These are phyloP conservation scores for Decorospora gaudefroyi DNA, from an alignment of 2,329 filamentous ascomycete species.

Conservation along the genomic window DNA sequence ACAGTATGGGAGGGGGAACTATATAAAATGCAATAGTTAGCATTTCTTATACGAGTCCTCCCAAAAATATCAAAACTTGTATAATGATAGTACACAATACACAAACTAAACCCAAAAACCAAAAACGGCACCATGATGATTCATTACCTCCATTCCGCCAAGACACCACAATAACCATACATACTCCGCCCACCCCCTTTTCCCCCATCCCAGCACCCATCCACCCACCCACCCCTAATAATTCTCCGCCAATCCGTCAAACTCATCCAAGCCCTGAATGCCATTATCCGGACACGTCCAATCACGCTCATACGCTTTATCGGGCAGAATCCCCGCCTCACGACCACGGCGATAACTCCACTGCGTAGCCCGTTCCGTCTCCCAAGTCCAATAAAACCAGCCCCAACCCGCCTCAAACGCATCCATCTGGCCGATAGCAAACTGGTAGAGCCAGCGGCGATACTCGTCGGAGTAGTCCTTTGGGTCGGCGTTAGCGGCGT, in stretches of 20 bases:
- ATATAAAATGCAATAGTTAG: no score
- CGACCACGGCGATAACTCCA: constrained; percentile 91
- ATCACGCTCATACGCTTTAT: constrained; percentile 49
- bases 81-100: no score
- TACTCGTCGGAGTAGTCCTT: constrained; percentile 71
- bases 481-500: constrained; percentile 73
- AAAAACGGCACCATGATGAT: no score
- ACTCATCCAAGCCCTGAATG: constrained; percentile 46
- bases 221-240: constrained; percentile 35
- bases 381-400: constrained; percentile 99
- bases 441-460: constrained; percentile 83
- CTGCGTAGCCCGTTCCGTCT: constrained; percentile 81
- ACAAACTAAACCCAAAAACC: no score
- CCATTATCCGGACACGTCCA: constrained; percentile 49
- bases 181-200: no score
- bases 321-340: constrained; percentile 76
- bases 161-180: no score
- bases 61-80: no score
- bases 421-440: constrained; percentile 95
- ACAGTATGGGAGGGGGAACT: no score
- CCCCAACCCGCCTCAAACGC: constrained; percentile 92
- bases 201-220: neutral
- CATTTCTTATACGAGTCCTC: no score
- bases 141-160: no score
- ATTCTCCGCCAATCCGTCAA: constrained; percentile 52